Evolutionary conservation across 768 basidiomycete genomes (phyloP).

Genomic region (Daedaleopsis sinensis): DNA sequence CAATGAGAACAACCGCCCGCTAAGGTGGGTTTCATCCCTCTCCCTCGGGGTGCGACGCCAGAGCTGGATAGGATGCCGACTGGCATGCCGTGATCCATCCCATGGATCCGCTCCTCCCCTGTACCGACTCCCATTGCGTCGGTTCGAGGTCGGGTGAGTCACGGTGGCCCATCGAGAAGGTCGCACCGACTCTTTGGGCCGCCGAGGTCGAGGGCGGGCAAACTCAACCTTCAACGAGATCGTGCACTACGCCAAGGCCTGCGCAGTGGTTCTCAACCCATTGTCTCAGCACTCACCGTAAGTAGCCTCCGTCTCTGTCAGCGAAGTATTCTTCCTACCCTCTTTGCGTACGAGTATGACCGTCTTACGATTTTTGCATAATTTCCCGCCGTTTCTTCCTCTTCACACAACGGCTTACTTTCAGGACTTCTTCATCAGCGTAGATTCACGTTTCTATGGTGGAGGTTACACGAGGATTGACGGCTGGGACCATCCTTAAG

Average conservation of each 20-base stretch:
- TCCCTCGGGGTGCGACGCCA: constrained; percentile 7
- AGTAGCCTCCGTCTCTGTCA: not conserved
- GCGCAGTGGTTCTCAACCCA: not conserved
- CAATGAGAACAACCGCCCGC: constrained; percentile 1
- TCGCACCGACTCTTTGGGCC: not conserved
- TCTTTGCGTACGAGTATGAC: not conserved
- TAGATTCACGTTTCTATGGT: too few species aligned
- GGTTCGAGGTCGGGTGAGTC: constrained; percentile 6
- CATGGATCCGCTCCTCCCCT: not conserved
- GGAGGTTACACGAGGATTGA: too few species aligned
- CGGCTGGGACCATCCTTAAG: not conserved
- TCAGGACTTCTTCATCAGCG: too few species aligned
- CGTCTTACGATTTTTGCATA: not conserved
- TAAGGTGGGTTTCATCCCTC: constrained; percentile 2
- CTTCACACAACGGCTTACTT: not conserved
- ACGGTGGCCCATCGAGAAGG: not conserved
- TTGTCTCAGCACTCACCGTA: not conserved
- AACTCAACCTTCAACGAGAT: not conserved
- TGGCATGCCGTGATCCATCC: constrained; percentile 2
- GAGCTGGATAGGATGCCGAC: constrained; percentile 8
- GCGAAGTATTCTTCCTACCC: not conserved
- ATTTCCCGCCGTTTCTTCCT: not conserved
- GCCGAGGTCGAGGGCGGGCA: not conserved
- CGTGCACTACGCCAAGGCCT: not conserved
- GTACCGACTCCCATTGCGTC: constrained; percentile 2